phyloP scores from a whole-genome alignment of 805 yeast species.

The Pachysolen tannophilus region DNA sequence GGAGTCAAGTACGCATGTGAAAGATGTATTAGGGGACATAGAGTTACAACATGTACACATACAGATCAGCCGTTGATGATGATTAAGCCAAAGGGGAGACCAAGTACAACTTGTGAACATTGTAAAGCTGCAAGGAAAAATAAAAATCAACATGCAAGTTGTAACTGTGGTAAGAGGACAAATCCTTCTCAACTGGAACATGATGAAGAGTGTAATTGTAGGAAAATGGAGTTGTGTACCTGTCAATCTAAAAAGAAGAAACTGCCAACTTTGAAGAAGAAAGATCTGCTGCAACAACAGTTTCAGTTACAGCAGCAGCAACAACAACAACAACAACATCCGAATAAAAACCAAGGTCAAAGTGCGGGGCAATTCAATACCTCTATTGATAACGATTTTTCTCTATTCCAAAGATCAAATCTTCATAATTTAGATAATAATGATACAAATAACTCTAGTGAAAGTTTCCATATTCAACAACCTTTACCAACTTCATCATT shows the following conservation, averaged over 20 bases:
- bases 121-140: conserved; percentile 69
- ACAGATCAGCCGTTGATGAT: conserved; percentile 83
- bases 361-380: too few relatives aligned
- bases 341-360: too few relatives aligned
- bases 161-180: conserved; percentile 61
- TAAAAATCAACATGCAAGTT: conserved; percentile 58
- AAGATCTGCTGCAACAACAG: conserved; percentile 1
- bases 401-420: conserved; percentile 4
- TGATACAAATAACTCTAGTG: neutral
- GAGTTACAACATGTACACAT: conserved; percentile 92
- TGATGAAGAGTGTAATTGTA: conserved; percentile 23
- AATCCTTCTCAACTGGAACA: conserved; percentile 13
- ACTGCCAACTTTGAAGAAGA: conserved; percentile 6
- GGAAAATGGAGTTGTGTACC: conserved; percentile 22
- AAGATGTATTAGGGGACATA: conserved; percentile 90
- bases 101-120: conserved; percentile 84
- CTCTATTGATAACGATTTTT: neutral
- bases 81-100: conserved; percentile 96
- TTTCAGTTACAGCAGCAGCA: neutral
- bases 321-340: neutral
- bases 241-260: conserved; percentile 21
- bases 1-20: conserved; percentile 97
- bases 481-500: neutral
- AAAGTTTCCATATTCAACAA: neutral
- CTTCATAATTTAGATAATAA: conserved; percentile 2